phyloP scores from a whole-genome alignment of 2,329 filamentous ascomycete species.

The Penicillium brasilianum region DNA sequence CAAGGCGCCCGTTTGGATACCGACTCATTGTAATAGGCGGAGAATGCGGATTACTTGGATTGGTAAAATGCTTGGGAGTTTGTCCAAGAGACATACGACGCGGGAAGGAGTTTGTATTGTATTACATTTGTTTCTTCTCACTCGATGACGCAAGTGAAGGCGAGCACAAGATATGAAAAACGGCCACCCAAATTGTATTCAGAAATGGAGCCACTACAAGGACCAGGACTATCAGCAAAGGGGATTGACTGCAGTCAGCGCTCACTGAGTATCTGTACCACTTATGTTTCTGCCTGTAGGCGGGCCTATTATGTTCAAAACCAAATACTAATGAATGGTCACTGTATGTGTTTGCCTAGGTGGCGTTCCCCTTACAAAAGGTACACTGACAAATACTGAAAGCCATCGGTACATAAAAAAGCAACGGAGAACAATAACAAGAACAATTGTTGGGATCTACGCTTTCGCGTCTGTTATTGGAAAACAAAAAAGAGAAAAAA shows the following conservation, averaged over 20 bases:
- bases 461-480: background rate
- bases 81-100: background rate
- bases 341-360: too few species aligned
- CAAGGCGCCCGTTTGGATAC: slow-evolving; percentile 2
- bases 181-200: background rate
- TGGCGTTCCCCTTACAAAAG: background rate
- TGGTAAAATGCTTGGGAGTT: background rate
- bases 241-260: background rate
- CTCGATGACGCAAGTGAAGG: background rate
- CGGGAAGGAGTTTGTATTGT: background rate
- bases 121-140: background rate
- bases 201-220: background rate
- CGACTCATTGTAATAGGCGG: background rate
- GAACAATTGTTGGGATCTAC: background rate
- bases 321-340: background rate
- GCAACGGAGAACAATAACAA: background rate
- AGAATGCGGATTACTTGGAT: background rate
- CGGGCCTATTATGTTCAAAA: background rate
- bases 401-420: background rate
- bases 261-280: background rate
- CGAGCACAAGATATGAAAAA: background rate
- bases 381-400: background rate
- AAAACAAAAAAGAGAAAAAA: background rate
- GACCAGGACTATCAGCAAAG: background rate
- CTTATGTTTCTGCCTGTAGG: background rate